These are phyloP conservation scores for Flaveria ramosissima DNA, from an alignment of 129 eudicot species.

Conservation along the genomic window DNA sequence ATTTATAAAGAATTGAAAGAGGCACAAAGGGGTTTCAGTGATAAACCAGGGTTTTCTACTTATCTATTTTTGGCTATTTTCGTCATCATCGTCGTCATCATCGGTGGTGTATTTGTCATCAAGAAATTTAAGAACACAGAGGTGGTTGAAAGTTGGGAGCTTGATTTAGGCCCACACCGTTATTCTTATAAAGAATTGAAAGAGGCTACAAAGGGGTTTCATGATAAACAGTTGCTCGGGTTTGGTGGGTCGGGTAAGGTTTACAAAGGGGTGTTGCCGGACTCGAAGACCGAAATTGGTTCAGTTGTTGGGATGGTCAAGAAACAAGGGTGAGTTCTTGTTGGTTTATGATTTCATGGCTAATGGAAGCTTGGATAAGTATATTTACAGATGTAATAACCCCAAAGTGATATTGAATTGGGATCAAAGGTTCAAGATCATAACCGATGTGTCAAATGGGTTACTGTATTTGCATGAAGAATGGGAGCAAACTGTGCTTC, in stretches of 20 bases:
- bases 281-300: slow-evolving; percentile 43
- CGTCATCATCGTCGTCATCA: neutral
- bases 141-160: slow-evolving; percentile 68
- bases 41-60: no score
- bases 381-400: slow-evolving; percentile 19
- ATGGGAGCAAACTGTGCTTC: slow-evolving; percentile 61
- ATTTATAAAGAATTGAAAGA: slow-evolving; percentile 46
- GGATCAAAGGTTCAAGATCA: slow-evolving; percentile 53
- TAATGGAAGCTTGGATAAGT: slow-evolving; percentile 59
- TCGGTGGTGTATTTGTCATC: slow-evolving; percentile 15
- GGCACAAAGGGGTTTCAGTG: slow-evolving; percentile 64
- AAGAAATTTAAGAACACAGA: slow-evolving; percentile 46
- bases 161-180: slow-evolving; percentile 51
- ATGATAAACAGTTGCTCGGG: slow-evolving; percentile 47
- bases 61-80: no score
- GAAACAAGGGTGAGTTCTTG: slow-evolving; percentile 50
- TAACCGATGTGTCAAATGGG: slow-evolving; percentile 54
- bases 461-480: slow-evolving; percentile 56
- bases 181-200: slow-evolving; percentile 49
- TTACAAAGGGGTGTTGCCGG: slow-evolving; percentile 49
- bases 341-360: slow-evolving; percentile 65
- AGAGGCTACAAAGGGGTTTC: slow-evolving; percentile 58
- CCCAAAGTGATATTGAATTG: slow-evolving; percentile 38
- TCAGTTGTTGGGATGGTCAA: slow-evolving; percentile 58
- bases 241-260: slow-evolving; percentile 70